These are phyloP conservation scores for Bolboschoenus planiculmis DNA, from an alignment of 176 grass and related monocot genomes.

Conservation along the genomic window DNA sequence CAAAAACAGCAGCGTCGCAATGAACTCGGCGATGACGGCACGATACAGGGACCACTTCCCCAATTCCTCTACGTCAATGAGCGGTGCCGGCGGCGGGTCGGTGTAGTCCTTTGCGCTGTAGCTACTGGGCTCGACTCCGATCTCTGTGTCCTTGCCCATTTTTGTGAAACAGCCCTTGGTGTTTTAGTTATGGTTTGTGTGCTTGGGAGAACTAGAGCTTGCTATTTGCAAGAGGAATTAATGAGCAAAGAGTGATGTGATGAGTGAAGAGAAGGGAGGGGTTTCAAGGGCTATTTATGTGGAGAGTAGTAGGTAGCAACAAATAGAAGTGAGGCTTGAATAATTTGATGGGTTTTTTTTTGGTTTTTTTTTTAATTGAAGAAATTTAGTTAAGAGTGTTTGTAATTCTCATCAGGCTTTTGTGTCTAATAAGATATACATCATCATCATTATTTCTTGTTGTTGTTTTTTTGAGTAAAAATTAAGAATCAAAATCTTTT, in stretches of 20 bases:
- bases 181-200: background rate
- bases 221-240: conserved; percentile 1
- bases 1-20: conserved; percentile 87
- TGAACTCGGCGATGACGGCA: conserved; percentile 84
- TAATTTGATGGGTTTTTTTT: conserved; percentile 6
- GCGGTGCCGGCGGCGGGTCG: conserved; percentile 65
- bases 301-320: conserved; percentile 11
- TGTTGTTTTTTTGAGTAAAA: background rate
- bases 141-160: conserved; percentile 37
- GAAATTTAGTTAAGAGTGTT: background rate
- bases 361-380: background rate
- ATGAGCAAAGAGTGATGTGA: background rate
- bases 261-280: conserved; percentile 3
- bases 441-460: background rate
- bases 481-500: background rate
- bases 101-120: conserved; percentile 77
- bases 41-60: conserved; percentile 76
- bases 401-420: background rate
- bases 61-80: conserved; percentile 67
- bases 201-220: background rate
- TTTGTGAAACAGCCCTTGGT: background rate
- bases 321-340: conserved; percentile 2
- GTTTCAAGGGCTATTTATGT: conserved; percentile 18
- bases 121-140: conserved; percentile 19
- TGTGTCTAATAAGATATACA: background rate